Evolutionary conservation across 2,329 filamentous ascomycete species (phyloP).

Genomic region (Venturia asperata): DNA sequence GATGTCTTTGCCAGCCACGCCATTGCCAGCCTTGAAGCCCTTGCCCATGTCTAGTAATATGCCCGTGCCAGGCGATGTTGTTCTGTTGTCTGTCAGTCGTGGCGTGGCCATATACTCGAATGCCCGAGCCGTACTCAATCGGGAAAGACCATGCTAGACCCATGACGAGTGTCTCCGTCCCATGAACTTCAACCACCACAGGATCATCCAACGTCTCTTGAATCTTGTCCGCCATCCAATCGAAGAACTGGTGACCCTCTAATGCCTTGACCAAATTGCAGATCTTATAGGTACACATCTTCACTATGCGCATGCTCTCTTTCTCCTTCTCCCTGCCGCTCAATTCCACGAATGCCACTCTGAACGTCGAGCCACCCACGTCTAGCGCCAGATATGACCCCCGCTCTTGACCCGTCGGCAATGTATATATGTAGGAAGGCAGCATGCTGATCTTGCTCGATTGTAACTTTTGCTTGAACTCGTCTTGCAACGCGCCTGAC

Average conservation of each 20-base stretch:
- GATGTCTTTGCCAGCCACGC: conserved; percentile 52
- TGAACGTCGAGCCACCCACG: conserved; percentile 60
- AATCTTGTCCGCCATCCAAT: conserved; percentile 59
- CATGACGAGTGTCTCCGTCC: conserved; percentile 43
- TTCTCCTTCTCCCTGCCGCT: conserved; percentile 37
- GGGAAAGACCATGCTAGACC: conserved; percentile 62
- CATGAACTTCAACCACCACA: conserved; percentile 32
- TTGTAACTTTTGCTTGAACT: conserved; percentile 49
- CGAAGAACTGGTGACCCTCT: conserved; percentile 53
- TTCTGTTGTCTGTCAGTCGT: conserved; percentile 28
- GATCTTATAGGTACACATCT: conserved; percentile 49
- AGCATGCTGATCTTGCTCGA: conserved; percentile 56
- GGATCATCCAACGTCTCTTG: conserved; percentile 36
- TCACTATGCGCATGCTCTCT: conserved; percentile 47
- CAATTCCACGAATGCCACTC: conserved; percentile 54
- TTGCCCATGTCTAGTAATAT: conserved; percentile 58
- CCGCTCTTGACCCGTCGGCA: conserved; percentile 52
- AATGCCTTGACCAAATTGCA: conserved; percentile 49
- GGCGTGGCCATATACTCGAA: background rate
- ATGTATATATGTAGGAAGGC: conserved; percentile 56
- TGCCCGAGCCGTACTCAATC: conserved; percentile 43
- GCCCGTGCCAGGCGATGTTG: conserved; percentile 53
- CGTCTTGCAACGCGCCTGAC: conserved; percentile 40
- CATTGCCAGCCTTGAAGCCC: conserved; percentile 54
- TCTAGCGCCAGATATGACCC: conserved; percentile 57